These are phyloP conservation scores for Sicyos baderoa DNA, from an alignment of 306 rosid genomes.

Conservation along the genomic window DNA sequence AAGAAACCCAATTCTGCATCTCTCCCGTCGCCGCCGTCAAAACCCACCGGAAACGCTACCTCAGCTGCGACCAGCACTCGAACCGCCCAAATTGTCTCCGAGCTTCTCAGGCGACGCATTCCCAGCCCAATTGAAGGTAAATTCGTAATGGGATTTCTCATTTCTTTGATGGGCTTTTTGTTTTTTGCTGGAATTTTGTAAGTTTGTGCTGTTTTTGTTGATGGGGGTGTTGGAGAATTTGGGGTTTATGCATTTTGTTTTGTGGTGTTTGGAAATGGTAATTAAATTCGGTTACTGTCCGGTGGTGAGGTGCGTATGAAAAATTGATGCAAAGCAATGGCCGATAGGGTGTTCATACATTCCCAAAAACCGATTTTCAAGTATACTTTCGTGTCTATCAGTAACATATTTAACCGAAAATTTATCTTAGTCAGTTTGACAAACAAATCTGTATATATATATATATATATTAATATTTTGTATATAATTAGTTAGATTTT, in stretches of 20 bases:
- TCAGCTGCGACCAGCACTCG: constrained; percentile 28
- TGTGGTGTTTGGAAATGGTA: background rate
- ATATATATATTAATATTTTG: too few relatives aligned
- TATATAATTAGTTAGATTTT: too few relatives aligned
- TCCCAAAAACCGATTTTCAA: too few relatives aligned
- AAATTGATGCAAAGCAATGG: background rate
- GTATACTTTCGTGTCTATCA: too few relatives aligned
- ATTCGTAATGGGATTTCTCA: background rate
- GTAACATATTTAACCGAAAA: too few relatives aligned
- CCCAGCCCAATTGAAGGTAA: constrained; percentile 33
- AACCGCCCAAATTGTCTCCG: constrained; percentile 30
- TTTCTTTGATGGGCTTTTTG: background rate
- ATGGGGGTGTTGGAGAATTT: background rate
- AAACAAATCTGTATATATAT: too few relatives aligned
- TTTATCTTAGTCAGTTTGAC: too few relatives aligned
- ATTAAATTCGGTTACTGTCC: background rate
- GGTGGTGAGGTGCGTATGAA: background rate
- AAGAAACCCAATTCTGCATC: constrained; percentile 26
- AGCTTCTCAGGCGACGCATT: constrained; percentile 53
- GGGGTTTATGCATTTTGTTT: background rate
- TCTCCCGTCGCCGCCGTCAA: background rate
- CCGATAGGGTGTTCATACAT: too few relatives aligned
- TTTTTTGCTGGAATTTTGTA: background rate
- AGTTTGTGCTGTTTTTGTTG: constrained; percentile 1
- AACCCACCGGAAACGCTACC: constrained; percentile 16